These are phyloP conservation scores for Coccomyxa subellipsoidea DNA, from an alignment of 163 green algal species.

Conservation along the genomic window DNA sequence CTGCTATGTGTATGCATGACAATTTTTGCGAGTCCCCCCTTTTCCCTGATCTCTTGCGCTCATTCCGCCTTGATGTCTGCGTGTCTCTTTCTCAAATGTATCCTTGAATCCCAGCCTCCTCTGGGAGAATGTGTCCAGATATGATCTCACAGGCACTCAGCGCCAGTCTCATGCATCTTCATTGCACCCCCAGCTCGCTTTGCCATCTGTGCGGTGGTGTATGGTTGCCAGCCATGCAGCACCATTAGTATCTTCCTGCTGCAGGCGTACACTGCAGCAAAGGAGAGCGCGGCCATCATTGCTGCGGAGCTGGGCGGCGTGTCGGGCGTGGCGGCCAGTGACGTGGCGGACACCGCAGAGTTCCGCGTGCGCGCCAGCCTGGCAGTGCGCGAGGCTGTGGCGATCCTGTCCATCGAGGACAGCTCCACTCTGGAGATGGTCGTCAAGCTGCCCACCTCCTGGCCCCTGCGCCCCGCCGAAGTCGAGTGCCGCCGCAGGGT, in stretches of 20 bases:
- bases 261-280: constrained; percentile 61
- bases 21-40: too few relatives aligned
- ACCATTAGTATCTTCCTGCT: background rate
- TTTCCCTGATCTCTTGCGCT: too few relatives aligned
- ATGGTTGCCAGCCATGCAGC: too few relatives aligned
- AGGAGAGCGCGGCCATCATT: constrained; percentile 51
- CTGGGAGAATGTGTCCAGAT: too few relatives aligned
- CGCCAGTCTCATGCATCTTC: background rate
- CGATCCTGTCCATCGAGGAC: constrained; percentile 77
- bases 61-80: background rate
- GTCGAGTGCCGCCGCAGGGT: constrained; percentile 43
- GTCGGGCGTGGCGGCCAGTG: background rate
- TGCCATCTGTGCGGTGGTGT: too few relatives aligned
- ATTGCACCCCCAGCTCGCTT: too few relatives aligned
- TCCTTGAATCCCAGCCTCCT: too few relatives aligned
- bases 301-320: constrained; percentile 12
- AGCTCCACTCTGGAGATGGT: constrained; percentile 77
- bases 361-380: constrained; percentile 60
- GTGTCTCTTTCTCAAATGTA: too few relatives aligned
- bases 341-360: constrained; percentile 30
- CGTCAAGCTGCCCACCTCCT: constrained; percentile 74
- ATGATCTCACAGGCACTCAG: too few relatives aligned
- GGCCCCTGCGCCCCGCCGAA: constrained; percentile 74
- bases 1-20: too few relatives aligned
- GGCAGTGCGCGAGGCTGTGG: constrained; percentile 59